A percentile compares a stretch with the other conserved stretches of the same genome.
Conservation (phyloP, 345 rosid genomes). For the Salix arbutifolia region DNA sequence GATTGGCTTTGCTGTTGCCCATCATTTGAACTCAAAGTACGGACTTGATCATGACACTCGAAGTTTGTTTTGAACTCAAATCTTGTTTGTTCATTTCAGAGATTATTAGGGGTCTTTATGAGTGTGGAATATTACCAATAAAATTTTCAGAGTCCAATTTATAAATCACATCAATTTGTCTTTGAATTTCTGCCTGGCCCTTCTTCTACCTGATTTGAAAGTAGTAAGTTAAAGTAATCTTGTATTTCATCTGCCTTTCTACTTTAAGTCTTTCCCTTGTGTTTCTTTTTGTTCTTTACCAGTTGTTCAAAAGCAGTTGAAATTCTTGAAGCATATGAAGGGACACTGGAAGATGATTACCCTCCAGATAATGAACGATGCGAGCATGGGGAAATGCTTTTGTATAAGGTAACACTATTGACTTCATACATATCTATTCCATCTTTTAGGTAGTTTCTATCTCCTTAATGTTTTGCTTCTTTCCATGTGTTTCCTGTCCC, state of each 20-base stretch:
- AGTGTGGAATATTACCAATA: background rate
- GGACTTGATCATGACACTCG: slow-evolving; percentile 26
- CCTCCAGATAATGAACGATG: slow-evolving; percentile 96
- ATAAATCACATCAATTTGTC: background rate
- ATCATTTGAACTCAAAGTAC: slow-evolving; percentile 85
- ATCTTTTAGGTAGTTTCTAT: background rate
- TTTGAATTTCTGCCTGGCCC: background rate
- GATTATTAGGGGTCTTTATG: background rate
- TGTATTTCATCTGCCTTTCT: background rate
- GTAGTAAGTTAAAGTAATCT: background rate
- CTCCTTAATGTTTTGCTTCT: background rate
- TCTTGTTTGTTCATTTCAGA: background rate
- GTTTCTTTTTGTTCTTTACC: slow-evolving; percentile 19
- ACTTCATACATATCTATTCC: background rate
- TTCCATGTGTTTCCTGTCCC: background rate
- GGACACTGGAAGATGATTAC: slow-evolving; percentile 95
- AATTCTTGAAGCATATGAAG: slow-evolving; percentile 96
- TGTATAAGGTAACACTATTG: slow-evolving; percentile 66
- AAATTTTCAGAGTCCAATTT: background rate
- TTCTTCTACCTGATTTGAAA: background rate
- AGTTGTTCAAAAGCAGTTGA: slow-evolving; percentile 96
- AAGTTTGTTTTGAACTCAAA: background rate
- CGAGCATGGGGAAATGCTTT: slow-evolving; percentile 97
- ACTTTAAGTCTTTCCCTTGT: background rate
- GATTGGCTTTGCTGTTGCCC: slow-evolving; percentile 99